Conservation (phyloP, 2,329 filamentous ascomycete genomes). For the Aureobasidium sp. region DNA sequence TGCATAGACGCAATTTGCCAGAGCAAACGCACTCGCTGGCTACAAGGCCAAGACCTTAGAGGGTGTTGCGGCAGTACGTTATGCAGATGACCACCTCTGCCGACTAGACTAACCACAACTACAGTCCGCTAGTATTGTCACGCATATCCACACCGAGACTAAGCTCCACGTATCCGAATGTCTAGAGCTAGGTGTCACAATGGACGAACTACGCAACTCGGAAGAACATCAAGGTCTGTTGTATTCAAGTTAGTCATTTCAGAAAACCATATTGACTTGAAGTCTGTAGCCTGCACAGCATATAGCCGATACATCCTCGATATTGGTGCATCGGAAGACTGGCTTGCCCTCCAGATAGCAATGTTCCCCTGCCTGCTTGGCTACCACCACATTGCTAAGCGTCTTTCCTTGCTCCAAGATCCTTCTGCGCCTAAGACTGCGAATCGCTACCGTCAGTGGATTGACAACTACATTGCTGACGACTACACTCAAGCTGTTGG, state of each 20-base stretch:
- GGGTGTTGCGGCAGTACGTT: conserved; percentile 58
- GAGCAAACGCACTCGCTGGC: conserved; percentile 74
- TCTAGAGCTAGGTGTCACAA: conserved; percentile 65
- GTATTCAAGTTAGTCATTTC: conserved; percentile 36
- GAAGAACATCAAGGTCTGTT: conserved; percentile 54
- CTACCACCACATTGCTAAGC: conserved; percentile 69
- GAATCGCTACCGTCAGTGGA: conserved; percentile 74
- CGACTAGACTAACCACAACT: conserved; percentile 12
- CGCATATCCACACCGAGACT: conserved; percentile 72
- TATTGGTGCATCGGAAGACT: conserved; percentile 78
- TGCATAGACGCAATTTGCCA: conserved; percentile 68
- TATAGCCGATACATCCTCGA: conserved; percentile 84
- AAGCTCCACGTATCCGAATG: conserved; percentile 77
- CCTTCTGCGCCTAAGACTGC: conserved; percentile 19
- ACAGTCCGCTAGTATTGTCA: conserved; percentile 60
- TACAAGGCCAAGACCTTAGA: conserved; percentile 73
- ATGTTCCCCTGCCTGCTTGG: conserved; percentile 84
- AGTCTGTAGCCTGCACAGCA: conserved; percentile 57
- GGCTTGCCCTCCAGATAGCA: conserved; percentile 75
- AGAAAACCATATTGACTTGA: not conserved
- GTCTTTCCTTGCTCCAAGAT: conserved; percentile 58
- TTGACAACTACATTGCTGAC: conserved; percentile 75
- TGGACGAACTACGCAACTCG: conserved; percentile 60
- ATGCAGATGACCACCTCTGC: not conserved
- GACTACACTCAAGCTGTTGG: conserved; percentile 68